A percentile compares a stretch with the other conserved stretches of the same genome.
phyloP scores from a whole-genome alignment of 148 eudicot genomes.

The Rhododendron kiyosumense region DNA sequence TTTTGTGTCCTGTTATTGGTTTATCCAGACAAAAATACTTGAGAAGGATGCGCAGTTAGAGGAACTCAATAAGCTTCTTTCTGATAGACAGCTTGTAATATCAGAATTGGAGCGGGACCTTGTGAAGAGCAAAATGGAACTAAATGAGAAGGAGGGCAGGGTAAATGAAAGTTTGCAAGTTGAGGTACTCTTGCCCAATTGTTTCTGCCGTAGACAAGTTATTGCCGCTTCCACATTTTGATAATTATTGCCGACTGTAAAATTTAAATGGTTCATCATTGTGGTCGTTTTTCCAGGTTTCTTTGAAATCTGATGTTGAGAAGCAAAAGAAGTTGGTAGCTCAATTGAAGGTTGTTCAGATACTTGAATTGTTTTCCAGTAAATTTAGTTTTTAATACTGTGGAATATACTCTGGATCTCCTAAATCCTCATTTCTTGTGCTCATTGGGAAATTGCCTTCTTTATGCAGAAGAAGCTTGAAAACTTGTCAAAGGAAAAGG shows the following conservation, averaged over 20 bases:
- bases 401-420: neutral
- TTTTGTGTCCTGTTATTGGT: neutral
- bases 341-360: conserved; percentile 26
- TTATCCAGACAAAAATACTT: conserved; percentile 28
- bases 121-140: conserved; percentile 40
- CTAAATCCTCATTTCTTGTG: neutral
- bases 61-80: conserved; percentile 39
- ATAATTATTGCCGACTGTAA: neutral
- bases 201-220: conserved; percentile 6
- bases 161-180: conserved; percentile 34
- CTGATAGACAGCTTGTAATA: conserved; percentile 51
- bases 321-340: conserved; percentile 35
- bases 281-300: conserved; percentile 28
- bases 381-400: neutral
- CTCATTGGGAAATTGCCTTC: neutral
- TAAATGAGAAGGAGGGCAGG: conserved; percentile 47
- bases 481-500: conserved; percentile 48
- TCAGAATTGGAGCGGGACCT: conserved; percentile 66
- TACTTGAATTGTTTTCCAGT: neutral
- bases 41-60: conserved; percentile 65
- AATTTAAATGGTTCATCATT: conserved; percentile 1
- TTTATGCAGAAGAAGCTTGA: conserved; percentile 35
- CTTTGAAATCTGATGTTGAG: conserved; percentile 53
- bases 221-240: neutral
- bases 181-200: conserved; percentile 30